Conservation (phyloP, 305 asterid genomes). For the Fraxinus platypoda region DNA sequence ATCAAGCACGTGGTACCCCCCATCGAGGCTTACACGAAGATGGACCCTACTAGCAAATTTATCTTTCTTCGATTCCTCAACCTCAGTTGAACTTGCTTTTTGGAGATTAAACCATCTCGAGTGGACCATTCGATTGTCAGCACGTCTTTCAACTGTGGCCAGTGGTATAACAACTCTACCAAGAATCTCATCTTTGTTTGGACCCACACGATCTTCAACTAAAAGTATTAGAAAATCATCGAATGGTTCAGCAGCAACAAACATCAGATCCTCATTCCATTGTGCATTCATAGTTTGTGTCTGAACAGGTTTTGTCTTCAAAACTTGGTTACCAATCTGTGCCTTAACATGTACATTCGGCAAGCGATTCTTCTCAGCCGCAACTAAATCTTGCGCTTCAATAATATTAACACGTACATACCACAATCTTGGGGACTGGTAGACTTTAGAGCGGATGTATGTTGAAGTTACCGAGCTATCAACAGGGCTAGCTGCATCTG, state of each 20-base stretch:
- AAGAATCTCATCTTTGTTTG: conserved; percentile 60
- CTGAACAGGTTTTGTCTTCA: conserved; percentile 60
- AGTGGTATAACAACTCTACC: conserved; percentile 66
- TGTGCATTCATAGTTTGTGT: conserved; percentile 45
- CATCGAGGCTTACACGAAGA: conserved; percentile 78
- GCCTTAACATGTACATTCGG: conserved; percentile 63
- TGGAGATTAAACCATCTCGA: conserved; percentile 71
- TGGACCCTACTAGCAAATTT: conserved; percentile 74
- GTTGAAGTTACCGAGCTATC: conserved; percentile 49
- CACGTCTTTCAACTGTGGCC: conserved; percentile 58
- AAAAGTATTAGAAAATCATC: conserved; percentile 69
- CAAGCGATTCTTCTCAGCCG: conserved; percentile 48
- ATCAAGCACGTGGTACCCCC: conserved; percentile 92
- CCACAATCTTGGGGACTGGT: conserved; percentile 88
- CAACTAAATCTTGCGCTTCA: conserved; percentile 81
- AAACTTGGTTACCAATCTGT: conserved; percentile 64
- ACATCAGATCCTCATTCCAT: conserved; percentile 91
- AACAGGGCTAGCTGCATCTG: conserved; percentile 54
- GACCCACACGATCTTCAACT: conserved; percentile 68
- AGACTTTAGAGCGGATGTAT: conserved; percentile 76
- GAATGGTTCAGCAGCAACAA: conserved; percentile 89
- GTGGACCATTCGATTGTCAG: conserved; percentile 64
- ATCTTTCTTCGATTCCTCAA: conserved; percentile 57
- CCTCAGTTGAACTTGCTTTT: conserved; percentile 37
- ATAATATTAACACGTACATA: conserved; percentile 79